phyloP scores from a whole-genome alignment of 1,284 basidiomycete species.

The Mycena sp. region DNA sequence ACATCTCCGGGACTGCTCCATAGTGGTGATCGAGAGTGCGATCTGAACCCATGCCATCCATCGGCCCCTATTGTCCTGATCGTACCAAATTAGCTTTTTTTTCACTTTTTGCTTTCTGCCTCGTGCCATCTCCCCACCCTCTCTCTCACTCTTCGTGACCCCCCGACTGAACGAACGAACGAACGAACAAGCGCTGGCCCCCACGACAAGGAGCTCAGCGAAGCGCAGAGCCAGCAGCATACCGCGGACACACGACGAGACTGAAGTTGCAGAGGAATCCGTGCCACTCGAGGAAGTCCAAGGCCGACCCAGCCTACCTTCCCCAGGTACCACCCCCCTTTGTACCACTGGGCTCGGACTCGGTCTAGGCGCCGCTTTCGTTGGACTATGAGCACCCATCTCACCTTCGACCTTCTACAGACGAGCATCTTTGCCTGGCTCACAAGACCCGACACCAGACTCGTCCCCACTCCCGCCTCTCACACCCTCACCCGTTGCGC shows the following conservation, averaged over 20 bases:
- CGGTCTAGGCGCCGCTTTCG: too few relatives aligned
- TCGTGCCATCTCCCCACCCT: not conserved
- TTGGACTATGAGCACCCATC: not conserved
- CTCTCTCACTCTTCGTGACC: too few relatives aligned
- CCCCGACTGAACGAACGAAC: too few relatives aligned
- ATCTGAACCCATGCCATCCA: not conserved
- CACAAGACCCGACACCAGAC: too few relatives aligned
- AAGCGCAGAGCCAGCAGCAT: not conserved
- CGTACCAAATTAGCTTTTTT: not conserved
- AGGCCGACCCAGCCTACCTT: too few relatives aligned
- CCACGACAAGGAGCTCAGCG: not conserved
- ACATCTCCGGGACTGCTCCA: not conserved
- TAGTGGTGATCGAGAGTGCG: not conserved
- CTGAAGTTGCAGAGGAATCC: not conserved
- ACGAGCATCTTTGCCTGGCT: too few relatives aligned
- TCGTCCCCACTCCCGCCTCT: too few relatives aligned
- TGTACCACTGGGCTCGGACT: too few relatives aligned
- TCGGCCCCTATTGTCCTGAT: not conserved
- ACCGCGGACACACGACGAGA: not conserved
- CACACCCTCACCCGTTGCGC: too few relatives aligned
- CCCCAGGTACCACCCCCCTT: too few relatives aligned
- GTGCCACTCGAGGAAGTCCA: not conserved
- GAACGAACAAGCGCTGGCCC: not conserved
- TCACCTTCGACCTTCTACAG: not conserved
- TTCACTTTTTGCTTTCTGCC: not conserved